These are phyloP conservation scores for Trichophyton equinum DNA, from an alignment of 2,329 filamentous ascomycete genomes.

Conservation along the genomic window DNA sequence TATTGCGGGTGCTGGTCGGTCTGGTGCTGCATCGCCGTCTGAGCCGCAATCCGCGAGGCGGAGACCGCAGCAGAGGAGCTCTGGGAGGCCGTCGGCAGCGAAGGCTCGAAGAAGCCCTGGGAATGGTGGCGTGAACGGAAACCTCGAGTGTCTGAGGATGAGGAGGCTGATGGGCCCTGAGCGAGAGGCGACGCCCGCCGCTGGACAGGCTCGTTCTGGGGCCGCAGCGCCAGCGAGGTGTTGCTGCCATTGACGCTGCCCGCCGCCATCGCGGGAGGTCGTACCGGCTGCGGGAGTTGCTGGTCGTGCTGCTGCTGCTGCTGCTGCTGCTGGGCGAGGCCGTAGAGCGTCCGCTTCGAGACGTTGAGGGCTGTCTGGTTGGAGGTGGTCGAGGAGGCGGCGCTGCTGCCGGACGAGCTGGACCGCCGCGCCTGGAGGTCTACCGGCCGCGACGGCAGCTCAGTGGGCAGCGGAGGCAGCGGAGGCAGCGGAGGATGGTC, in stretches of 20 bases:
- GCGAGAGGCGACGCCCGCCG: conserved; percentile 28
- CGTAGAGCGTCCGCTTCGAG: conserved; percentile 28
- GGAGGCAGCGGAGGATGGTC: conserved; percentile 13
- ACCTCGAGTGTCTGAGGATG: conserved; percentile 23
- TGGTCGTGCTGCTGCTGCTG: conserved; percentile 12
- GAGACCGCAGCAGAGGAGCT: conserved; percentile 34
- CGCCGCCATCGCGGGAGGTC: conserved; percentile 19
- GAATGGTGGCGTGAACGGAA: conserved; percentile 43
- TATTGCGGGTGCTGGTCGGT: conserved; percentile 9
- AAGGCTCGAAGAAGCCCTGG: conserved; percentile 57
- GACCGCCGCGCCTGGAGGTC: conserved; percentile 22
- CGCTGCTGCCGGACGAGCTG: conserved; percentile 35
- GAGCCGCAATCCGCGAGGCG: conserved; percentile 53
- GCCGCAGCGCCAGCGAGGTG: conserved; percentile 27
- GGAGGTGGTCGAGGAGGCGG: conserved; percentile 33
- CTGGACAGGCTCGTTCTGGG: conserved; percentile 24
- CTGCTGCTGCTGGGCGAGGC: conserved; percentile 20
- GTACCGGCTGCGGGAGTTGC: conserved; percentile 9
- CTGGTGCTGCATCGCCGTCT: conserved; percentile 50
- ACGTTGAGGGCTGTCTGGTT: conserved; percentile 34
- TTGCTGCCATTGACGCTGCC: conserved; percentile 23
- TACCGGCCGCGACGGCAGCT: conserved; percentile 13
- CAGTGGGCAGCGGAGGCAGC: conserved; percentile 13
- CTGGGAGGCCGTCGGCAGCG: conserved; percentile 42
- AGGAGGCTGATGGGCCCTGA: conserved; percentile 10